phyloP scores from a whole-genome alignment of 1,139 yeast species.

The Geotrichum klebahnii region DNA sequence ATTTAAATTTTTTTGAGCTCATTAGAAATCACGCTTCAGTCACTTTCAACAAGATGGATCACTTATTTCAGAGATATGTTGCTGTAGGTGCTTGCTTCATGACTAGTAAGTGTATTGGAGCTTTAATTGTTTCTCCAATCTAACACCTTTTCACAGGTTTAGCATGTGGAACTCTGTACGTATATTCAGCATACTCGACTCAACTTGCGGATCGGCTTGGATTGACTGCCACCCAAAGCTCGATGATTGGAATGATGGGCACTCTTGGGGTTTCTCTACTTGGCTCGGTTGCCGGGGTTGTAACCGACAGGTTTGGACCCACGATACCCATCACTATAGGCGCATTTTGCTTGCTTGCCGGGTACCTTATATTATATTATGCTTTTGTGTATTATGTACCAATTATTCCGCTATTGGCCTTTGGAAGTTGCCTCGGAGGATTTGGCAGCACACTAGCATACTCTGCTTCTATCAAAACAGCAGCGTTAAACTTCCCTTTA shows the following conservation, averaged over 20 bases:
- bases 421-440: slow-evolving; percentile 34
- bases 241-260: slow-evolving; percentile 53
- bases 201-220: slow-evolving; percentile 52
- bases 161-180: slow-evolving; percentile 55
- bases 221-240: slow-evolving; percentile 53
- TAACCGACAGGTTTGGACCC: slow-evolving; percentile 54
- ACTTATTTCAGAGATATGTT: slow-evolving; percentile 2
- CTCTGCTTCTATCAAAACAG: slow-evolving; percentile 37
- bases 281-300: slow-evolving; percentile 55
- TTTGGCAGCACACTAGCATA: slow-evolving; percentile 37
- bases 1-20: too few species aligned
- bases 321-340: slow-evolving; percentile 43
- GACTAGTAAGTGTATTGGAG: slow-evolving; percentile 1
- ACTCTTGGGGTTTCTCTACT: slow-evolving; percentile 55
- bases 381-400: slow-evolving; percentile 29
- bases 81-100: slow-evolving; percentile 13
- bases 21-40: too few species aligned
- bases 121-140: background rate
- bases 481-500: slow-evolving; percentile 39
- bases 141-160: slow-evolving; percentile 29
- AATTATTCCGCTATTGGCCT: slow-evolving; percentile 30
- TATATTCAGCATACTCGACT: slow-evolving; percentile 58
- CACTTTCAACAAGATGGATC: background rate
- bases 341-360: slow-evolving; percentile 29
- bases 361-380: slow-evolving; percentile 30